Percentiles rank a stretch among this genome's conserved stretches.
These are phyloP conservation scores for Cryptosporidium meleagridis DNA, from an alignment of 169 alveolate species.

Conservation along the genomic window DNA sequence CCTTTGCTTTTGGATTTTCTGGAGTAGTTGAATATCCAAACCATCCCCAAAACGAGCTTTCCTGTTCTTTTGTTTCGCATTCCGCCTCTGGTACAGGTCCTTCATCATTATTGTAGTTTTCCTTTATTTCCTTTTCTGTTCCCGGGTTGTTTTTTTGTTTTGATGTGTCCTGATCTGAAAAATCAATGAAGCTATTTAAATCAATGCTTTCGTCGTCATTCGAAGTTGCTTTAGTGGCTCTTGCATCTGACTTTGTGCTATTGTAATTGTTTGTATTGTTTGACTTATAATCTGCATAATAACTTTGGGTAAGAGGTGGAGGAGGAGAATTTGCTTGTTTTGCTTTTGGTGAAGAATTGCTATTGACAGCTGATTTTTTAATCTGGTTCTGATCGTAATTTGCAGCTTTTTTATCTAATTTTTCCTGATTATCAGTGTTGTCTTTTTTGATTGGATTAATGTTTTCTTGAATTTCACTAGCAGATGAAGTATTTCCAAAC, in stretches of 20 bases:
- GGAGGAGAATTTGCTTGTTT: conserved; percentile 23
- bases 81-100: neutral
- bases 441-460: neutral
- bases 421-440: neutral
- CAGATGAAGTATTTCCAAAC: conserved; percentile 4
- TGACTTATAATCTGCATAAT: neutral
- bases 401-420: neutral
- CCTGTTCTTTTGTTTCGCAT: neutral
- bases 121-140: neutral
- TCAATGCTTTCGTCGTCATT: conserved; percentile 22
- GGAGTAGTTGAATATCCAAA: conserved; percentile 28
- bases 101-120: neutral
- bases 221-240: conserved; percentile 69
- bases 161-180: neutral
- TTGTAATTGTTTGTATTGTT: neutral
- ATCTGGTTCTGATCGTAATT: neutral
- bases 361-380: neutral
- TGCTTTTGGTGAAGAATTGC: conserved; percentile 21
- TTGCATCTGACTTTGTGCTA: conserved; percentile 38
- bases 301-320: conserved; percentile 1
- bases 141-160: neutral
- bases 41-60: conserved; percentile 53
- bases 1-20: neutral
- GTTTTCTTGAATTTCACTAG: neutral
- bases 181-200: neutral